Conservation (phyloP, 495 filamentous ascomycete species). For the Cladorrhinum samala region DNA sequence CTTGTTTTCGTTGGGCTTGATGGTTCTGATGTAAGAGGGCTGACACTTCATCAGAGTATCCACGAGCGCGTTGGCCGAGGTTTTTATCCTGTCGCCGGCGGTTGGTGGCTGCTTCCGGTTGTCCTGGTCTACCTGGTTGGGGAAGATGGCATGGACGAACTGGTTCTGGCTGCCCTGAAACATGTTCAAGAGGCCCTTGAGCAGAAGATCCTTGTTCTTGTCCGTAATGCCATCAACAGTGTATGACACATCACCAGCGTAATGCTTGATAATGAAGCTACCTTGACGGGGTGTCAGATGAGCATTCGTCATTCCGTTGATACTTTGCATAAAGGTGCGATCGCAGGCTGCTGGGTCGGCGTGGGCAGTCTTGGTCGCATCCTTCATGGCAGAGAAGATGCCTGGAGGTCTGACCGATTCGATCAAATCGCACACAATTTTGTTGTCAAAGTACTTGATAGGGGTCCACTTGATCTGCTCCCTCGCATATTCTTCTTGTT, state of each 20-base stretch:
- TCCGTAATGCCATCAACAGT: slow-evolving; percentile 96
- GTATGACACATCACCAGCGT: slow-evolving; percentile 96
- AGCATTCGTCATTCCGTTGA: slow-evolving; percentile 83
- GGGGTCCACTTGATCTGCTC: slow-evolving; percentile 99
- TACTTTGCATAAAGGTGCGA: slow-evolving; percentile 85
- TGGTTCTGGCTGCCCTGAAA: slow-evolving; percentile 75
- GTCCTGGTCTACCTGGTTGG: slow-evolving; percentile 89
- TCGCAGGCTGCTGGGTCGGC: slow-evolving; percentile 92
- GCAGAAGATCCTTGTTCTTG: slow-evolving; percentile 97
- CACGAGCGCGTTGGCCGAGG: slow-evolving; percentile 92
- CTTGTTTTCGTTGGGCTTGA: slow-evolving; percentile 99
- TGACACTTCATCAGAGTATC: slow-evolving; percentile 94
- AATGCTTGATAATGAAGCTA: slow-evolving; percentile 98
- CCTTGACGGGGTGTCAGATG: slow-evolving; percentile 91
- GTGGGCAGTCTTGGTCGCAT: slow-evolving; percentile 94
- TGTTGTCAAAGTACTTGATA: slow-evolving; percentile 99
- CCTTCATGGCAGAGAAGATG: slow-evolving; percentile 93
- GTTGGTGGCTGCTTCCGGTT: slow-evolving; percentile 91
- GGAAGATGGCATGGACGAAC: slow-evolving; percentile 85
- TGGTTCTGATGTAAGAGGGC: slow-evolving; percentile 96
- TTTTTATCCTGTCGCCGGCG: slow-evolving; percentile 94
- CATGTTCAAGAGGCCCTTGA: slow-evolving; percentile 90
- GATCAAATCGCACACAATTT: slow-evolving; percentile 95
- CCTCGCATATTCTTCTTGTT: slow-evolving; percentile 95
- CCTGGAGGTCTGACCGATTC: slow-evolving; percentile 88